Evolutionary conservation across 2,329 filamentous ascomycete species (phyloP).

Genomic region (Shiraia bambusicola): DNA sequence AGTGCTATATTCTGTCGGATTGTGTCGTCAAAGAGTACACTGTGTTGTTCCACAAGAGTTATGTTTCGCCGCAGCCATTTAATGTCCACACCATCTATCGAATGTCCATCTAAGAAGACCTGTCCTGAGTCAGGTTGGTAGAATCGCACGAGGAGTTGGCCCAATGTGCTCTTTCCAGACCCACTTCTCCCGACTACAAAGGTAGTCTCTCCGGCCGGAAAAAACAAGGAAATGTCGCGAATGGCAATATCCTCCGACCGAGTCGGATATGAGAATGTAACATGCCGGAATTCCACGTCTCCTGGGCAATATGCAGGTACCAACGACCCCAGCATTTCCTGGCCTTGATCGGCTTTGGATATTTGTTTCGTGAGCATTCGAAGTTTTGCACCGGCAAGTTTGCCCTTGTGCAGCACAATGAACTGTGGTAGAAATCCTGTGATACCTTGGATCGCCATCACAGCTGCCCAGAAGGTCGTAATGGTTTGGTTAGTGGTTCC

Average conservation of each 20-base stretch:
- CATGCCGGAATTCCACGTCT: constrained; percentile 69
- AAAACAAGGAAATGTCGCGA: constrained; percentile 63
- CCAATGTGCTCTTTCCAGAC: constrained; percentile 88
- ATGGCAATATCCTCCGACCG: constrained; percentile 64
- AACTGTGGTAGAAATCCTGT: constrained; percentile 75
- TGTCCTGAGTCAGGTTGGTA: constrained; percentile 68
- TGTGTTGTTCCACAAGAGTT: constrained; percentile 80
- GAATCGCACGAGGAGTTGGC: constrained; percentile 75
- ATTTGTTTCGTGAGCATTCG: constrained; percentile 47
- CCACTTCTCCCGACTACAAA: constrained; percentile 87
- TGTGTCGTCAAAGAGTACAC: constrained; percentile 77
- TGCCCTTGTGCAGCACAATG: constrained; percentile 76
- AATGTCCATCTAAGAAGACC: constrained; percentile 67
- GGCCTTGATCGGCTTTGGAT: constrained; percentile 21
- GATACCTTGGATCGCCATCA: constrained; percentile 74
- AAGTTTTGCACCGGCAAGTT: constrained; percentile 68
- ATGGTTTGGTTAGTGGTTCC: constrained; percentile 67
- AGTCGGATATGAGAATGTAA: constrained; percentile 80
- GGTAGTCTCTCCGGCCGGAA: constrained; percentile 70
- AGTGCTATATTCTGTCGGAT: constrained; percentile 77
- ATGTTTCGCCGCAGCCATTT: constrained; percentile 77
- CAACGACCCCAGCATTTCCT: constrained; percentile 16
- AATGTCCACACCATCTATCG: constrained; percentile 63
- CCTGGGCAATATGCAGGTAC: constrained; percentile 56
- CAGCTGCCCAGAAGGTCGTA: constrained; percentile 80